Base-by-base conservation (phyloP, 352 stramenopile species). In the Pythium phragmitis region DNA sequence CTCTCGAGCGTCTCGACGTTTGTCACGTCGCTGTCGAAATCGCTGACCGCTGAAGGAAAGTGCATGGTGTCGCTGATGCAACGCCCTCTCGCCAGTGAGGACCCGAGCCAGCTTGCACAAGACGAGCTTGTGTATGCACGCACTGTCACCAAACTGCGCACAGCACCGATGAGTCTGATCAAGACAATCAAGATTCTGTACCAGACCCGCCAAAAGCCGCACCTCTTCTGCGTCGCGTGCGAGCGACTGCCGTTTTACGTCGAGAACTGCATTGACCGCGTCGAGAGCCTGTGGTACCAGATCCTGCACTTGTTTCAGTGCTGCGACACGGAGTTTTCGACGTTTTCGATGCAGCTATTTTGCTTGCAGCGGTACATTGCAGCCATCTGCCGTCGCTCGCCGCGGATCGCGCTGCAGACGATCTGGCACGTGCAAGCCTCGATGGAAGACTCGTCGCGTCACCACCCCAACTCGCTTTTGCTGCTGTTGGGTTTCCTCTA, bases 201-300 rank as follows among this genome's bases (percentile, higher is more conserved):
- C 65, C 84, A 91, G 67, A 92, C 81, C 14, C 67, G 78, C 2
- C 79, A 80, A 56, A 90, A 85, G 60, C 80, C 81, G 30, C 73
- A 87, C 34, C 50, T 91, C 34, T 92, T 92, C 65, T 79, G 74
- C 26, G 73, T 80, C 7, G 75, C 78, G 2, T 89, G 78, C 55
- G 81, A 89, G 59, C 76, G 81, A 3, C 73, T 92, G 39, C 81
- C 84, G 34, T 90, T 78, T 47, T 91, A 91, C 60, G 76, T 83
- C 5, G 84, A 92, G 53, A 87, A 84, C 63, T 83, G 72, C 43
- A 75, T 92, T 23, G 84, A 92, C 50, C 81, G 80, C 12, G 70
- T 92, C 23, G 84, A 92, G 61, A 88, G 81, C 46, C 41, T 92
- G 23, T 92, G 84, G 84, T 91, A 91, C 65, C 84, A 92, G 56